Evolutionary conservation across 345 rosid species (phyloP).

Genomic region (Noccaea bulbosa): DNA sequence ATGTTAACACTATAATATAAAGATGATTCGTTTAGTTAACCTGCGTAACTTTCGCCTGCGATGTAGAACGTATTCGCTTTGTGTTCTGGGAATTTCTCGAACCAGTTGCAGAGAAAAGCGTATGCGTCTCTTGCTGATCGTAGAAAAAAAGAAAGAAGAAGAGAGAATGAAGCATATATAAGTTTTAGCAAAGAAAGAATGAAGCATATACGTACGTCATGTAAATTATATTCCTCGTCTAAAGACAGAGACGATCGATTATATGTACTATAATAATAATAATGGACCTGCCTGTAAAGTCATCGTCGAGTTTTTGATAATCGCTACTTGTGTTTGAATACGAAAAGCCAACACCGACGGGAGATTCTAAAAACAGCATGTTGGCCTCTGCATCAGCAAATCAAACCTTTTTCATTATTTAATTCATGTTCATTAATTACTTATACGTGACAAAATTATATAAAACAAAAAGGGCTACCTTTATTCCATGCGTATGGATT

Average conservation of each 20-base stretch:
- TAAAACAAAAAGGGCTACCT: slow-evolving; percentile 49
- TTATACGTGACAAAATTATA: slow-evolving; percentile 12
- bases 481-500: slow-evolving; percentile 90
- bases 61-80: slow-evolving; percentile 62
- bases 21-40: slow-evolving; percentile 43
- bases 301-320: slow-evolving; percentile 67
- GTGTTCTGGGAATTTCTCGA: slow-evolving; percentile 70
- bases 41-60: slow-evolving; percentile 99
- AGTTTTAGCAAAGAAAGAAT: too few relatives aligned
- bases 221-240: slow-evolving; percentile 12
- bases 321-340: slow-evolving; percentile 76
- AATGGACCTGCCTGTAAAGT: slow-evolving; percentile 59
- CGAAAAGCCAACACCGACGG: slow-evolving; percentile 96
- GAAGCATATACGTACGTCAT: slow-evolving; percentile 8
- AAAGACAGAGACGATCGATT: neutral
- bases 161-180: slow-evolving; percentile 19
- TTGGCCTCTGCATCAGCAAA: slow-evolving; percentile 69
- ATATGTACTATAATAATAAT: slow-evolving; percentile 1
- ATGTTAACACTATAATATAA: neutral
- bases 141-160: slow-evolving; percentile 12
- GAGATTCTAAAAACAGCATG: slow-evolving; percentile 95
- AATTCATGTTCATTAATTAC: slow-evolving; percentile 41
- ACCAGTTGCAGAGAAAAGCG: slow-evolving; percentile 76
- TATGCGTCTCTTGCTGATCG: slow-evolving; percentile 77
- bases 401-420: slow-evolving; percentile 64